These are phyloP conservation scores for Samsoniella hepiali DNA, from an alignment of 2,329 filamentous ascomycete species.

Conservation along the genomic window DNA sequence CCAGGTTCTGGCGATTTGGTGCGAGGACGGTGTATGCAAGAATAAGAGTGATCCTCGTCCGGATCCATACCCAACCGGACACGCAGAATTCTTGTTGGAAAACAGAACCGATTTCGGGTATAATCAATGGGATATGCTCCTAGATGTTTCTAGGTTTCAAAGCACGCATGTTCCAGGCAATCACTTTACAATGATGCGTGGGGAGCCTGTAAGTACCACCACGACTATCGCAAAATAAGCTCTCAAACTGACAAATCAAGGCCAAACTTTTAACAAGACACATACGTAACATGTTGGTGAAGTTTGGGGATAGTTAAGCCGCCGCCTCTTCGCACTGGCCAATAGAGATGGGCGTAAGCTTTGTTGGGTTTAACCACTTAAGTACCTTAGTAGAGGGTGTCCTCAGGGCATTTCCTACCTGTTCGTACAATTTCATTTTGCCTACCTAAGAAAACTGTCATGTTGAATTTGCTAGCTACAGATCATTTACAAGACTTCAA, in stretches of 20 bases:
- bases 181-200: conserved; percentile 71
- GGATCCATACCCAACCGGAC: conserved; percentile 41
- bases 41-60: conserved; percentile 38
- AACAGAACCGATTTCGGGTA: conserved; percentile 68
- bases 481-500: too few species aligned
- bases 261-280: neutral
- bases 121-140: conserved; percentile 67
- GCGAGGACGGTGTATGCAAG: conserved; percentile 68
- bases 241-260: neutral
- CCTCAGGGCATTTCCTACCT: too few species aligned
- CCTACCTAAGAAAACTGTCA: too few species aligned
- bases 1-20: conserved; percentile 53
- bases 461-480: too few species aligned
- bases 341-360: too few species aligned
- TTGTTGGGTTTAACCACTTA: too few species aligned
- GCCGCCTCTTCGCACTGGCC: too few species aligned
- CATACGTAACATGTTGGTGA: neutral
- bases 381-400: too few species aligned
- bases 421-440: too few species aligned
- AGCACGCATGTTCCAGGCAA: conserved; percentile 45
- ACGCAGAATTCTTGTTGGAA: conserved; percentile 54
- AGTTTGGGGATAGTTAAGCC: neutral
- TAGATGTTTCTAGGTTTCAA: conserved; percentile 38
- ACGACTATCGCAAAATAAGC: neutral
- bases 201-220: neutral